Conservation (phyloP, 2,329 filamentous ascomycete species). For the Bisporella sp. region DNA sequence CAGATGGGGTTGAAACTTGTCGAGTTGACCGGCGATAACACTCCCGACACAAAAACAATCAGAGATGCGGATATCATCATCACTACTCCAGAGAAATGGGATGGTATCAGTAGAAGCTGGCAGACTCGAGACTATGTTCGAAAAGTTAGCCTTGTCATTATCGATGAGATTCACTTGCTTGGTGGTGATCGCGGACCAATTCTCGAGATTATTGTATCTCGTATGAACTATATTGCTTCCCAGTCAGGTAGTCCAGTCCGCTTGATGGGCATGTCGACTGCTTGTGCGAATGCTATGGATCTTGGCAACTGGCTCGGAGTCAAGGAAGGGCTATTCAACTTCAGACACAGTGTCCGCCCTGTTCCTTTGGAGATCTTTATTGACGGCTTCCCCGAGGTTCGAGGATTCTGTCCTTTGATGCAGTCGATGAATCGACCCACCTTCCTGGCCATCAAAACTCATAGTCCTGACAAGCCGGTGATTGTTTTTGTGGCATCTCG, state of each 20-base stretch:
- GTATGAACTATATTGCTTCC: slow-evolving; percentile 98
- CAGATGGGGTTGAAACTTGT: slow-evolving; percentile 87
- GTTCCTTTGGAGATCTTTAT: slow-evolving; percentile 96
- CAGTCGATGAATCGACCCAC: slow-evolving; percentile 98
- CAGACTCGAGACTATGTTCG: slow-evolving; percentile 94
- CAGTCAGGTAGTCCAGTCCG: slow-evolving; percentile 86
- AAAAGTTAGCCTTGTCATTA: slow-evolving; percentile 92
- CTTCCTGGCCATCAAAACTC: slow-evolving; percentile 91
- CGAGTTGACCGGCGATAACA: slow-evolving; percentile 96
- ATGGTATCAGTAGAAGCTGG: slow-evolving; percentile 98
- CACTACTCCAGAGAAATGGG: slow-evolving; percentile 99
- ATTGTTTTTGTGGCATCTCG: slow-evolving; percentile 98
- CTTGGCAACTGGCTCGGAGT: slow-evolving; percentile 95
- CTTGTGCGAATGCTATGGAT: slow-evolving; percentile 91
- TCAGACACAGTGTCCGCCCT: slow-evolving; percentile 91
- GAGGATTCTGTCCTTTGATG: slow-evolving; percentile 96
- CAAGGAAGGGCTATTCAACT: slow-evolving; percentile 93
- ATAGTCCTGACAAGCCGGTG: slow-evolving; percentile 92
- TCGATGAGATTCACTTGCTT: slow-evolving; percentile 97
- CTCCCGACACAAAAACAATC: slow-evolving; percentile 92
- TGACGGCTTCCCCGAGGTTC: slow-evolving; percentile 90
- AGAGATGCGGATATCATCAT: slow-evolving; percentile 96
- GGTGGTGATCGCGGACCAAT: slow-evolving; percentile 95
- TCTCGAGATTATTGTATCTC: slow-evolving; percentile 88
- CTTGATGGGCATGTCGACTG: slow-evolving; percentile 97